Conservation (phyloP, 371 early-diverging fungal species). For the Haplosporangium sp. region DNA sequence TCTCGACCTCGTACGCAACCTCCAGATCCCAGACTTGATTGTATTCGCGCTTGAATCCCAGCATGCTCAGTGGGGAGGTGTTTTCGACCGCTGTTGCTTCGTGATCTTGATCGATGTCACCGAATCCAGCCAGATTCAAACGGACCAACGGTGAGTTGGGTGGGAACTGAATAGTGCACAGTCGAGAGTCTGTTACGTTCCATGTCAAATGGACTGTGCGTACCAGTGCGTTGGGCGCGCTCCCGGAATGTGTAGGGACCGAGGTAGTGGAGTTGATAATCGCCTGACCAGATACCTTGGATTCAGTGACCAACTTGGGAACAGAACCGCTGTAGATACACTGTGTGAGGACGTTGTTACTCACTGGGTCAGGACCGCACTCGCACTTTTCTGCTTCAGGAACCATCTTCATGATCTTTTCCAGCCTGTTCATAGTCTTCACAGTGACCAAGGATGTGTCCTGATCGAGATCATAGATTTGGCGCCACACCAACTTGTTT, state of each 20-base stretch:
- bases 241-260: conserved; percentile 18
- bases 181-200: conserved; percentile 35
- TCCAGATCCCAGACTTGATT: conserved; percentile 43
- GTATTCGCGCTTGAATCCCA: conserved; percentile 57
- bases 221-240: conserved; percentile 18
- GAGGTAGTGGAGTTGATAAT: conserved; percentile 35
- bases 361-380: conserved; percentile 45
- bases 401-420: conserved; percentile 53
- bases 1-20: conserved; percentile 55
- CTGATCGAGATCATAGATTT: conserved; percentile 28
- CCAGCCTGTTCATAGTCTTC: conserved; percentile 57
- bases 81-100: neutral
- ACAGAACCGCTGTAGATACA: conserved; percentile 37
- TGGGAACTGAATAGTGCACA: conserved; percentile 28
- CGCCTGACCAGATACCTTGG: conserved; percentile 23
- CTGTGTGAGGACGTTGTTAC: conserved; percentile 28
- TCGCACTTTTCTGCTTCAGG: conserved; percentile 29
- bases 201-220: conserved; percentile 38
- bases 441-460: conserved; percentile 32
- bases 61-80: conserved; percentile 27
- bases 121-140: conserved; percentile 33
- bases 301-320: conserved; percentile 31
- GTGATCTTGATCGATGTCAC: conserved; percentile 22
- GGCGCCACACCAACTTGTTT: conserved; percentile 36
- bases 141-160: conserved; percentile 1